These are phyloP conservation scores for Fusarium buxicola DNA, from an alignment of 2,329 filamentous ascomycete species.

Conservation along the genomic window DNA sequence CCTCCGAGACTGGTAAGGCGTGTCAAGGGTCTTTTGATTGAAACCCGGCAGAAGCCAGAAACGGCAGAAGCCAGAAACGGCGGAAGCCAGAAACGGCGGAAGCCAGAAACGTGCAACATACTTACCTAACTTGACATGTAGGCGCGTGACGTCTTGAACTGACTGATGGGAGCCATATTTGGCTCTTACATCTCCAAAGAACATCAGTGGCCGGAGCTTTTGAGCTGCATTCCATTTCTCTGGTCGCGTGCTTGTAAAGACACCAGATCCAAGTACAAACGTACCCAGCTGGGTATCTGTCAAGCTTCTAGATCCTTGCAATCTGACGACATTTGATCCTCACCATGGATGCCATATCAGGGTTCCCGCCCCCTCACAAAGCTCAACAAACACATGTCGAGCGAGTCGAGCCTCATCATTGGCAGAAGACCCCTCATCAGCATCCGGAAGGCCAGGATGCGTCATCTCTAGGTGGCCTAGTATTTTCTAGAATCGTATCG, in stretches of 20 bases:
- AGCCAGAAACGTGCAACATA: no score
- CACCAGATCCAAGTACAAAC: neutral
- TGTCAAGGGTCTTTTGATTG: no score
- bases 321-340: neutral
- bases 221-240: neutral
- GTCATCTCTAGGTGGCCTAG: constrained; percentile 19
- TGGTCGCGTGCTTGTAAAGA: neutral
- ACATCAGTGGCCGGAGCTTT: neutral
- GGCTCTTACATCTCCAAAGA: no score
- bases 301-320: constrained; percentile 1
- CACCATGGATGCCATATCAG: neutral
- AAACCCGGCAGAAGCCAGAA: no score
- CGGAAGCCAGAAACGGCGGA: no score
- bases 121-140: no score
- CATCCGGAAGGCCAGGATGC: neutral
- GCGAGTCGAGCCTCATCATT: constrained; percentile 32
- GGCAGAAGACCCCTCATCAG: constrained; percentile 29
- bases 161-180: no score
- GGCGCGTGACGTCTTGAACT: no score
- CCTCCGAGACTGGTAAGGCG: no score
- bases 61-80: no score
- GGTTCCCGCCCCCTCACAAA: neutral
- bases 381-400: neutral
- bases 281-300: no score
- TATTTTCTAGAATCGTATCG: constrained; percentile 28